Evolutionary conservation across 2,329 filamentous ascomycete species (phyloP).

Genomic region (Fusarium subglutinans): DNA sequence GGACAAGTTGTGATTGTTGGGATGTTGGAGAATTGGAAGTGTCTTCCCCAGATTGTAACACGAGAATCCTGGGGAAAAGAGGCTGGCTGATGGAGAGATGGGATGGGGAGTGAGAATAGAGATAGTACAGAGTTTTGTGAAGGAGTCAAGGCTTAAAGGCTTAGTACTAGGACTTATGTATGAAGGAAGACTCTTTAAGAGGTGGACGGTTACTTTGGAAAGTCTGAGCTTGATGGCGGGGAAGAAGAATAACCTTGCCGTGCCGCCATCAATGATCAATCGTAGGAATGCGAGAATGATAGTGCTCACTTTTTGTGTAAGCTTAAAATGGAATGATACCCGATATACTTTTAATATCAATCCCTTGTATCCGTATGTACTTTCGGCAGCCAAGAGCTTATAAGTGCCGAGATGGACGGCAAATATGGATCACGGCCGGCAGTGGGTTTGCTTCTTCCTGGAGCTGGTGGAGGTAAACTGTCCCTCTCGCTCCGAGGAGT

Average conservation of each 20-base stretch:
- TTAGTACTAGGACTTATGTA: too few species aligned
- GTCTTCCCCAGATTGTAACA: slow-evolving; percentile 7
- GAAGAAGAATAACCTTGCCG: not conserved
- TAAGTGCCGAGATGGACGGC: not conserved
- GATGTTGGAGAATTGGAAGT: not conserved
- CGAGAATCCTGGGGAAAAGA: not conserved
- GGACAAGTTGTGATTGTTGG: not conserved
- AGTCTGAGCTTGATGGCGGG: not conserved
- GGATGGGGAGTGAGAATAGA: slow-evolving; percentile 12
- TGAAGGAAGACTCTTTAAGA: not conserved
- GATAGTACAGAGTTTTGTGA: not conserved
- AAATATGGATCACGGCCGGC: not conserved
- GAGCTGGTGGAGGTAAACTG: not conserved
- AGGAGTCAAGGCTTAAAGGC: not conserved
- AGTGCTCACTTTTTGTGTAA: not conserved
- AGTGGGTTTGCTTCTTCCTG: not conserved
- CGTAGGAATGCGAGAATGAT: not conserved
- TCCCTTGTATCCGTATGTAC: not conserved
- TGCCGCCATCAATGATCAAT: not conserved
- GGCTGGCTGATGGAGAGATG: not conserved
- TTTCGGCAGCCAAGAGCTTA: not conserved
- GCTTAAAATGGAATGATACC: not conserved
- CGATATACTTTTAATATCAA: not conserved
- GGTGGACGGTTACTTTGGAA: not conserved
- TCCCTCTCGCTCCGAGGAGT: too few species aligned